phyloP scores from a whole-genome alignment of 1,284 basidiomycete species.

The Pseudozyma flocculosa region DNA sequence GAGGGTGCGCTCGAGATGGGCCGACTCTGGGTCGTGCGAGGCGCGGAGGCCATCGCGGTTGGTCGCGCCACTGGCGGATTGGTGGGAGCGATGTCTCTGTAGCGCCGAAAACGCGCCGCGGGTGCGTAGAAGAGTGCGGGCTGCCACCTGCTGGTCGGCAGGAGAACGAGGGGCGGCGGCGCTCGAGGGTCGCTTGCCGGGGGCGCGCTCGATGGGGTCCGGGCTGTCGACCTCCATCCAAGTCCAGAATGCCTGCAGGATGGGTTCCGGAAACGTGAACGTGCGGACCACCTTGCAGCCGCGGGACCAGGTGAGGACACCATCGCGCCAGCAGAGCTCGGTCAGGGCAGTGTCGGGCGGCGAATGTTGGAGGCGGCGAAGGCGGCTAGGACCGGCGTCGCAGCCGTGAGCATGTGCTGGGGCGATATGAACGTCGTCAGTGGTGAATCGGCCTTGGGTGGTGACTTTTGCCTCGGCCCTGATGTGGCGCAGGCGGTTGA shows the following conservation, averaged over 20 bases:
- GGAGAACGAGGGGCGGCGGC: too few species aligned
- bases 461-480: not conserved
- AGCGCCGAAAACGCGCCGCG: not conserved
- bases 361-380: not conserved
- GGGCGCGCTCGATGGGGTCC: conserved; percentile 22
- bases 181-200: too few species aligned
- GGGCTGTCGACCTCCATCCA: conserved; percentile 21
- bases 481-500: not conserved
- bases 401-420: too few species aligned
- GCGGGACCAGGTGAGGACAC: conserved; percentile 34
- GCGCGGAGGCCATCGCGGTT: too few species aligned
- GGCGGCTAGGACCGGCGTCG: too few species aligned
- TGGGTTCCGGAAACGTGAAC: conserved; percentile 27
- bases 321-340: conserved; percentile 37
- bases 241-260: conserved; percentile 46
- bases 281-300: conserved; percentile 29
- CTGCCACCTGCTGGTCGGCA: too few species aligned
- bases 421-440: not conserved
- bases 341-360: conserved; percentile 2
- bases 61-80: too few species aligned
- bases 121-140: not conserved
- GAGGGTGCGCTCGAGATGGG: conserved; percentile 16
- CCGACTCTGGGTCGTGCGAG: not conserved
- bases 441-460: not conserved
- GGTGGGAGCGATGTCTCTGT: not conserved